These are phyloP conservation scores for Cudoniella acicularis DNA, from an alignment of 495 filamentous ascomycete species.

Conservation along the genomic window DNA sequence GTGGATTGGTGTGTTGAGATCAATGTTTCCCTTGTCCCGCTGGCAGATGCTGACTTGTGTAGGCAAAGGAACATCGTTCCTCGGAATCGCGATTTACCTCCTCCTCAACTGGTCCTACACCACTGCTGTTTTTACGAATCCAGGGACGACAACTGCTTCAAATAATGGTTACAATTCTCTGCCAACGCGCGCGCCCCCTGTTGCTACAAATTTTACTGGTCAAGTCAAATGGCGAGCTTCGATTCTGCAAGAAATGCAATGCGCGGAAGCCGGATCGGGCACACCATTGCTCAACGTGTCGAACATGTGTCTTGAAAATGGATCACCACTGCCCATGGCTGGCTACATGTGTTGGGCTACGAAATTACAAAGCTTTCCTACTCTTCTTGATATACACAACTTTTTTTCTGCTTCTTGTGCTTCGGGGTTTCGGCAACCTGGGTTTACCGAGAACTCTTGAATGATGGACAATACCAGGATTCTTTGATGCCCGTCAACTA, in stretches of 20 bases:
- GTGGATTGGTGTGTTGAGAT: conserved; percentile 69
- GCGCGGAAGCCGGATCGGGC: conserved; percentile 90
- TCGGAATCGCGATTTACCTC: conserved; percentile 69
- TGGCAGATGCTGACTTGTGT: conserved; percentile 9
- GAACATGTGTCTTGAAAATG: conserved; percentile 95
- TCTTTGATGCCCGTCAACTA: conserved; percentile 84
- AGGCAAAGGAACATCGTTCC: conserved; percentile 43
- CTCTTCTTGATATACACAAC: conserved; percentile 91
- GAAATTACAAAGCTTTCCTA: conserved; percentile 93
- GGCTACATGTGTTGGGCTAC: conserved; percentile 88
- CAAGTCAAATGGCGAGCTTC: conserved; percentile 77
- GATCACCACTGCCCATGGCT: conserved; percentile 99
- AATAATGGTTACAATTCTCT: conserved; percentile 47
- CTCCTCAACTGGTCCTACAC: conserved; percentile 86
- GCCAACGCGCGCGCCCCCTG: conserved; percentile 41
- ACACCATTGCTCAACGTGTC: conserved; percentile 93
- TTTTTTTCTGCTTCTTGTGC: conserved; percentile 77
- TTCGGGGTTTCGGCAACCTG: conserved; percentile 69
- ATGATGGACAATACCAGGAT: conserved; percentile 57
- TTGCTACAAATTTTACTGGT: conserved; percentile 78
- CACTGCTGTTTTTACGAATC: conserved; percentile 85
- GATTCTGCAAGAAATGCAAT: conserved; percentile 97
- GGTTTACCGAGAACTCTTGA: conserved; percentile 78
- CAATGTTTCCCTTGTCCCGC: neutral
- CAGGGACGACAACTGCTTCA: conserved; percentile 58